Evolutionary conservation across 148 eudicot species (phyloP).

Genomic region (Persicaria tinctoria): DNA sequence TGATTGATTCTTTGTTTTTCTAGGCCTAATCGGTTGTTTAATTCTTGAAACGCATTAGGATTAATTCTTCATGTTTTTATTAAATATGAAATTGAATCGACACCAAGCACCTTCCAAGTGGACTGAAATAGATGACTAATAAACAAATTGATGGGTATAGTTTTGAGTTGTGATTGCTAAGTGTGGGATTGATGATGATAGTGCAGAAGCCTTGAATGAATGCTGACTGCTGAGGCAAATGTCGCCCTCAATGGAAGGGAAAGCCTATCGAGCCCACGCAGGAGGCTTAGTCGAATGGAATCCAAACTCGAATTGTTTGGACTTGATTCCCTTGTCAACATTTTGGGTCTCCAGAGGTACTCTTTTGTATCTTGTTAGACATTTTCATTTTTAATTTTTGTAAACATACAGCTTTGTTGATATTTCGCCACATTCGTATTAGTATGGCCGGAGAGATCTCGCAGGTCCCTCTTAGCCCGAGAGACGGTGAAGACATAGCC

Average conservation of each 20-base stretch:
- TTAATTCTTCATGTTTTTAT: neutral
- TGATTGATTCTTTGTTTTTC: neutral
- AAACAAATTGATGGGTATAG: neutral
- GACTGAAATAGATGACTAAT: too few relatives aligned
- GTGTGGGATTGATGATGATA: neutral
- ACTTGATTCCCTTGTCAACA: constrained; percentile 94
- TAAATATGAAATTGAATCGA: too few relatives aligned
- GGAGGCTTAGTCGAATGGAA: constrained; percentile 55
- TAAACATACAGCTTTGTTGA: neutral
- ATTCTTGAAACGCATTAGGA: neutral
- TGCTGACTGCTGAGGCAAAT: neutral
- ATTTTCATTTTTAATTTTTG: neutral
- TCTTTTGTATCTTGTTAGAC: neutral
- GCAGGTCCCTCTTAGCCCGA: constrained; percentile 76
- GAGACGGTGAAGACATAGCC: constrained; percentile 72
- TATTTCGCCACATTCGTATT: neutral
- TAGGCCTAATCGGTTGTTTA: neutral
- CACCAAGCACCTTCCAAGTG: too few relatives aligned
- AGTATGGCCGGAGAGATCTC: constrained; percentile 90
- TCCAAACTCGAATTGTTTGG: constrained; percentile 95
- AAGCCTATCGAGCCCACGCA: constrained; percentile 29
- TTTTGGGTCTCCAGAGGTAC: constrained; percentile 91
- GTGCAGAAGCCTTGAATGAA: neutral
- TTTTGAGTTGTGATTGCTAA: neutral
- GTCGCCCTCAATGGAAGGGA: constrained; percentile 16